Conservation (phyloP, 257 asterid genomes). For the Verbena officinalis region DNA sequence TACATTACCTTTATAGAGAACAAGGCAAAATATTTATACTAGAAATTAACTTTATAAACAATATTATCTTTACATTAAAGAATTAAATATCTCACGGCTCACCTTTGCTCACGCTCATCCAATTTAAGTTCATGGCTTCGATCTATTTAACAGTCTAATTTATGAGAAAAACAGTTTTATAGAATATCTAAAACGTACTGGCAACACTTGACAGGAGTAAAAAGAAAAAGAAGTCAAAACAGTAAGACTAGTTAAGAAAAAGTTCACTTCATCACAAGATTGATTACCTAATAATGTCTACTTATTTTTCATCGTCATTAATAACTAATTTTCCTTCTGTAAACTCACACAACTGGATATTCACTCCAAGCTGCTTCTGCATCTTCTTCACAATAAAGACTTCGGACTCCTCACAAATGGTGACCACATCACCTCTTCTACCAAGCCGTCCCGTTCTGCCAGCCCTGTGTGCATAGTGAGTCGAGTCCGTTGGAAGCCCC, state of each 20-base stretch:
- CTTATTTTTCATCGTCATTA: conserved; percentile 46
- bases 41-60: background rate
- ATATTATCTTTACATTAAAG: background rate
- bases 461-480: conserved; percentile 94
- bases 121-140: background rate
- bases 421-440: conserved; percentile 79
- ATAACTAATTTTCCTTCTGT: conserved; percentile 78
- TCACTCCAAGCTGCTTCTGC: conserved; percentile 82
- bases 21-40: background rate
- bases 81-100: too few relatives aligned
- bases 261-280: conserved; percentile 8
- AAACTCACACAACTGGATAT: conserved; percentile 66
- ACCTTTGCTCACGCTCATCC: background rate
- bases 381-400: conserved; percentile 82
- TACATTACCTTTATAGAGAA: too few relatives aligned
- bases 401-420: conserved; percentile 85
- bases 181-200: background rate
- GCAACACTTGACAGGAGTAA: background rate
- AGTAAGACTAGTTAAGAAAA: background rate
- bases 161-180: background rate
- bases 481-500: conserved; percentile 85
- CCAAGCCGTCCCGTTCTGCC: conserved; percentile 97
- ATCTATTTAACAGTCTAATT: background rate
- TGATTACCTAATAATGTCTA: conserved; percentile 27
- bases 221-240: background rate